Evolutionary conservation across 352 stramenopile genomes (phyloP).

Genomic region (Lagenidium sp.): DNA sequence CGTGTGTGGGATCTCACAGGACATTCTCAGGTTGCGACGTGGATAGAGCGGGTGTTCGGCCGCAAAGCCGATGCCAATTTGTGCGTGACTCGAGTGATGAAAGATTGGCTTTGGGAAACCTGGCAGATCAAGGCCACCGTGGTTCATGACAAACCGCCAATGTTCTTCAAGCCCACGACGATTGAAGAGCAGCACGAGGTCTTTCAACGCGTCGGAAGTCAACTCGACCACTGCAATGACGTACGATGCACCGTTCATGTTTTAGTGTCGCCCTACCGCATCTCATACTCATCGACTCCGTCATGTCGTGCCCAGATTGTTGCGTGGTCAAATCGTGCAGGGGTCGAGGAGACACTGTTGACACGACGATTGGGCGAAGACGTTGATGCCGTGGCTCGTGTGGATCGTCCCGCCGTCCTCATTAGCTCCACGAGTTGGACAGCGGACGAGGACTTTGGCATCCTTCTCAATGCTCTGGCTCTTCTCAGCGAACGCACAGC

Average conservation of each 20-base stretch:
- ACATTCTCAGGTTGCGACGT: conserved; percentile 50
- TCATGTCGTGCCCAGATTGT: conserved; percentile 8
- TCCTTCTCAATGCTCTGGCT: conserved; percentile 92
- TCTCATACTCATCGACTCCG: neutral
- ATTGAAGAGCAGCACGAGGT: conserved; percentile 87
- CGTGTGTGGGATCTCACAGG: neutral
- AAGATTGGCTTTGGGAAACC: conserved; percentile 86
- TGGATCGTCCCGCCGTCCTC: conserved; percentile 59
- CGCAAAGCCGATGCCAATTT: conserved; percentile 92
- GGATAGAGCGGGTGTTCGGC: conserved; percentile 86
- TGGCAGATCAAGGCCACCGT: conserved; percentile 86
- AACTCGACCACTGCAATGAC: conserved; percentile 66
- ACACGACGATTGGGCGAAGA: conserved; percentile 27
- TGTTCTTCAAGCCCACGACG: conserved; percentile 87
- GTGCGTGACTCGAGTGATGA: conserved; percentile 96
- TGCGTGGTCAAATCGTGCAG: conserved; percentile 3
- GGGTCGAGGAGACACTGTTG: conserved; percentile 52
- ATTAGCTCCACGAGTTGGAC: conserved; percentile 98
- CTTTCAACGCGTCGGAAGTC: conserved; percentile 67
- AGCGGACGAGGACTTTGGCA: conserved; percentile 98
- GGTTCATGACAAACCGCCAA: conserved; percentile 93
- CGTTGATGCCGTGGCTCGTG: conserved; percentile 20
- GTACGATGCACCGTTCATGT: conserved; percentile 22
- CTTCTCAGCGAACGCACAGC: conserved; percentile 52
- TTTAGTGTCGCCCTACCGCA: neutral